Evolutionary conservation across 805 yeast genomes (phyloP).

Genomic region (Myxozyma mucilagina): DNA sequence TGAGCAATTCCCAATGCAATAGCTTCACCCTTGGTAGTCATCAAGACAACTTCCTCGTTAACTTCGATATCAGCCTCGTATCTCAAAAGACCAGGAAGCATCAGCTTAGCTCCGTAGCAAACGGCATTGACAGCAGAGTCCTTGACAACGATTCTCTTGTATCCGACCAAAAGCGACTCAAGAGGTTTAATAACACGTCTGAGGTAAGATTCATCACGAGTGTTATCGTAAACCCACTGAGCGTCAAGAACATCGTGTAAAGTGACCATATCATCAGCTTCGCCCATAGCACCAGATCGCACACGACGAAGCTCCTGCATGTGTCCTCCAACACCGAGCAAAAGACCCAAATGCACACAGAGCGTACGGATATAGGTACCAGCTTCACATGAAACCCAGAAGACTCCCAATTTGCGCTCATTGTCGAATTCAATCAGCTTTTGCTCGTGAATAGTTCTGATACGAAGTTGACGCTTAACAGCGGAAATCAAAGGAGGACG

Average conservation of each 20-base stretch:
- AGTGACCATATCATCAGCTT: constrained; percentile 88
- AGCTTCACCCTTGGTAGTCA: constrained; percentile 99
- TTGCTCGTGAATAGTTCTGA: constrained; percentile 95
- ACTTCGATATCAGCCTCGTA: constrained; percentile 97
- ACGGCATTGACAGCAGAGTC: constrained; percentile 97
- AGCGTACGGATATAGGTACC: constrained; percentile 99
- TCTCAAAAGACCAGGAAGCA: constrained; percentile 98
- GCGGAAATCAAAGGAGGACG: constrained; percentile 99
- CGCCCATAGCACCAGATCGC: constrained; percentile 93
- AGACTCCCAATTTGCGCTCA: constrained; percentile 94
- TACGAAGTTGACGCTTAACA: constrained; percentile 98
- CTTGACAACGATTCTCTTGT: constrained; percentile 93
- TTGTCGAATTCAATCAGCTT: constrained; percentile 94
- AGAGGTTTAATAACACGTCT: constrained; percentile 93
- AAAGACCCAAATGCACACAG: constrained; percentile 98
- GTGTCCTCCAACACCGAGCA: constrained; percentile 98
- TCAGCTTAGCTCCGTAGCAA: constrained; percentile 97
- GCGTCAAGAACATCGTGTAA: constrained; percentile 98
- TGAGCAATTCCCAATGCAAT: constrained; percentile 98
- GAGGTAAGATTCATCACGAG: constrained; percentile 93
- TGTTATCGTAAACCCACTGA: constrained; percentile 95
- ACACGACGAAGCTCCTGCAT: constrained; percentile 99
- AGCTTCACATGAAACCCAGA: constrained; percentile 99
- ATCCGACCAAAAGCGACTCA: constrained; percentile 89
- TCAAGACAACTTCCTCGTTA: constrained; percentile 95